These are phyloP conservation scores for Fusarium guadeloupense DNA, from an alignment of 2,329 filamentous ascomycete species.

Conservation along the genomic window DNA sequence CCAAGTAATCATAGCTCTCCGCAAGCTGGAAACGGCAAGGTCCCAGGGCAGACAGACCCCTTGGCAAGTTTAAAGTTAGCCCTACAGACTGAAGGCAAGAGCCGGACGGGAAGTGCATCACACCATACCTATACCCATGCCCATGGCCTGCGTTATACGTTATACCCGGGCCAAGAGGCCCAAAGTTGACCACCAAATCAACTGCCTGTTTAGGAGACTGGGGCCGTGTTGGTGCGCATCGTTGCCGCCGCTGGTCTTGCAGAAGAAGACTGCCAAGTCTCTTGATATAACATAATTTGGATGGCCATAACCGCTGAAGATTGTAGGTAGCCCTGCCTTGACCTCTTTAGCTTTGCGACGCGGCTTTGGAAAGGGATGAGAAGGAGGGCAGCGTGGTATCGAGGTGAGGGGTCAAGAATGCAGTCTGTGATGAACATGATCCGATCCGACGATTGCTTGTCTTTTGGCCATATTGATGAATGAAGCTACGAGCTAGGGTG, in stretches of 20 bases:
- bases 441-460: not conserved
- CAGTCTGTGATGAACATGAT: not conserved
- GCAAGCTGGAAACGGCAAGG: constrained; percentile 5
- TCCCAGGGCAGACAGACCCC: not conserved
- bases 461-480: not conserved
- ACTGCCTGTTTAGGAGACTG: constrained; percentile 37
- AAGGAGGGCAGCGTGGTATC: constrained; percentile 24
- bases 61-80: constrained; percentile 21
- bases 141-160: not conserved
- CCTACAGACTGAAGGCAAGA: constrained; percentile 8
- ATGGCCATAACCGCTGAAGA: not conserved
- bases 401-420: constrained; percentile 9
- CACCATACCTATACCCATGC: too few species aligned
- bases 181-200: constrained; percentile 12
- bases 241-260: constrained; percentile 3
- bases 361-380: not conserved
- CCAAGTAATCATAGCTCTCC: constrained; percentile 10
- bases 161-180: not conserved
- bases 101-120: constrained; percentile 8
- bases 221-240: constrained; percentile 29
- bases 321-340: not conserved
- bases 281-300: not conserved
- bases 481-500: not conserved
- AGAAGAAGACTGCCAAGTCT: not conserved
- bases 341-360: not conserved